phyloP scores from a whole-genome alignment of 202 grass and related monocot genomes.

The Schoenoplectus tabernaemontani region DNA sequence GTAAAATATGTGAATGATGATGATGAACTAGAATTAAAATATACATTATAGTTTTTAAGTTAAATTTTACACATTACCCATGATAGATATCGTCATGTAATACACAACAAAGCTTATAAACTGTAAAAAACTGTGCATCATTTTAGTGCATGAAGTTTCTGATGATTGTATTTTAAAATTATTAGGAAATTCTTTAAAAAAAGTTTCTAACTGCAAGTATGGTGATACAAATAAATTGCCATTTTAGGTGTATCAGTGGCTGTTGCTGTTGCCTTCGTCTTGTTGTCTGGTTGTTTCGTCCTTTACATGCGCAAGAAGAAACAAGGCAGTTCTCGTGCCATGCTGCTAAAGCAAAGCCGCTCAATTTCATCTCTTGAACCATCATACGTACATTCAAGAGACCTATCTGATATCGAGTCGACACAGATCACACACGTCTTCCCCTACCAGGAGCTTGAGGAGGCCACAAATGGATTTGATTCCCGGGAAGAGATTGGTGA shows the following conservation, averaged over 20 bases:
- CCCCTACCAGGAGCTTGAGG: slow-evolving; percentile 57
- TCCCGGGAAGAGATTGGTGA: slow-evolving; percentile 41
- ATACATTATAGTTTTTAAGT: not conserved
- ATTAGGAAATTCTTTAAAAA: not conserved
- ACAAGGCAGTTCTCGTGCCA: slow-evolving; percentile 26
- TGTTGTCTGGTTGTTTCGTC: slow-evolving; percentile 5
- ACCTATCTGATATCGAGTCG: slow-evolving; percentile 23
- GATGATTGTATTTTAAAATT: not conserved
- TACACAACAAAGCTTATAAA: too few relatives aligned
- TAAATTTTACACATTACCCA: not conserved
- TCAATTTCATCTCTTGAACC: slow-evolving; percentile 32
- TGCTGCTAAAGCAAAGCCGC: slow-evolving; percentile 27
- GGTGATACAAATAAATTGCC: not conserved
- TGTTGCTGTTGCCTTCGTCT: not conserved
- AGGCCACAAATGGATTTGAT: slow-evolving; percentile 55
- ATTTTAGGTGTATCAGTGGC: not conserved
- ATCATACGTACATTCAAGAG: not conserved
- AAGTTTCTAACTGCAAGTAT: not conserved
- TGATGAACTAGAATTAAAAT: too few relatives aligned
- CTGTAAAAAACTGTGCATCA: not conserved
- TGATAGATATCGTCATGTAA: not conserved
- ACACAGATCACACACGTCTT: slow-evolving; percentile 48
- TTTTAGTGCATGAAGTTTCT: not conserved
- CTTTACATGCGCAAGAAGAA: slow-evolving; percentile 42
- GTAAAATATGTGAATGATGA: not conserved